Base-by-base conservation (phyloP, 352 stramenopile species). In the Saprolegnia diclina region DNA sequence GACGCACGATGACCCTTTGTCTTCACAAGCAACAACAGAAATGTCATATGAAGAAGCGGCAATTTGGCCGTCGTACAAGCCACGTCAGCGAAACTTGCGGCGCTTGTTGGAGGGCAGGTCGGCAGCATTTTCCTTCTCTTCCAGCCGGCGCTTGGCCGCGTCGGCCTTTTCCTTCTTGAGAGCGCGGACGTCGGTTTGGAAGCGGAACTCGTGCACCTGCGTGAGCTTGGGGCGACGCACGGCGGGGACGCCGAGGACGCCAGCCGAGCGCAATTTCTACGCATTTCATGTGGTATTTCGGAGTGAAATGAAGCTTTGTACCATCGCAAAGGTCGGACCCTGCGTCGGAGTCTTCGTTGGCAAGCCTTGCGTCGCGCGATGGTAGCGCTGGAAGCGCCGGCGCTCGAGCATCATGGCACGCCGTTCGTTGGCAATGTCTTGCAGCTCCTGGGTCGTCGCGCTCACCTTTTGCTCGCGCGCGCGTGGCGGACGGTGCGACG, bases 231-330 rank as follows among this genome's bases (percentile, higher is more conserved):
- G 48, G 22, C 63, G 63, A 32, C 63, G 63, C 22, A 69, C 61
- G 13, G 63, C 63, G 18, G 63, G 63, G 4, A 69, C 63, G 16
- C 63, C 63, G 13, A 69, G 40, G 2, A 69, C 63, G 22, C 63
- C 63, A 26, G 63, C 63, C n/a, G 63, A 69, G 16, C 63, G 63
- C 22, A 69, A 24, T n/a, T 52, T 69, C 63, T 69, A 67, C 10
- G 18, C 7, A 59, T 56, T 7, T 29, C 24, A 57, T 16, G 11
- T 56, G 19, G 21, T 52, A 10, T 26, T 52, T 22, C 7, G 22
- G 32, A 24, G n/a, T 21, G 21, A 4, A 26, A 61, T 1, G 18
- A 45, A 18, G 16, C 5, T 48, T 24, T 13, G 26, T 69, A 61
- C 63, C 63, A 69, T 69, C 11, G 42, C 21, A 22, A 69, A 69